Conservation (phyloP, 2,329 filamentous ascomycete species). For the Onygena corvina region DNA sequence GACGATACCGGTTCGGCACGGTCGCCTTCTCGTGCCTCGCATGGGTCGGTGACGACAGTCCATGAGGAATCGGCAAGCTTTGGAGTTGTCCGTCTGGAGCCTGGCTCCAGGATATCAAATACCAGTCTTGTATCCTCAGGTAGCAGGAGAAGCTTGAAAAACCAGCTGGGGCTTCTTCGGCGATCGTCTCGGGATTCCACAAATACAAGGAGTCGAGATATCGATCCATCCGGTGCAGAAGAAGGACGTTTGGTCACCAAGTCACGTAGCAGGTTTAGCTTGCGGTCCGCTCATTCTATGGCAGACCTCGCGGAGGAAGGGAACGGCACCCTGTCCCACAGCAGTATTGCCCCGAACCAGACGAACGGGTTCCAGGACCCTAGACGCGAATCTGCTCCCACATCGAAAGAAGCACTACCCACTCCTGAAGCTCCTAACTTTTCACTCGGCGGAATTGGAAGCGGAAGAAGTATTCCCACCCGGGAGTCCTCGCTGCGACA, state of each 20-base stretch:
- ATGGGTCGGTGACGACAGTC: constrained; percentile 24
- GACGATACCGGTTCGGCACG: constrained; percentile 29
- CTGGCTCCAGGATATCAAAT: constrained; percentile 28
- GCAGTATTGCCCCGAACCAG: background rate
- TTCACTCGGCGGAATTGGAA: constrained; percentile 29
- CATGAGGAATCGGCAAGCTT: constrained; percentile 27
- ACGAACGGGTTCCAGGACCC: constrained; percentile 3
- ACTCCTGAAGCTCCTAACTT: constrained; percentile 21
- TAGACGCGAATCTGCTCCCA: constrained; percentile 18
- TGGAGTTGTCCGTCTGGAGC: constrained; percentile 32
- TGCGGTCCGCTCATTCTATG: constrained; percentile 34
- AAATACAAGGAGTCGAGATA: constrained; percentile 24
- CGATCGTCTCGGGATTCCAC: constrained; percentile 29
- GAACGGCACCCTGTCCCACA: background rate
- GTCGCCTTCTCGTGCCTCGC: constrained; percentile 29
- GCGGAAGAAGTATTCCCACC: constrained; percentile 48
- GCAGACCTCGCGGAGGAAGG: constrained; percentile 32
- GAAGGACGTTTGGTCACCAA: constrained; percentile 25
- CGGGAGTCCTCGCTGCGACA: constrained; percentile 57
- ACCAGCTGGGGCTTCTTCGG: constrained; percentile 25
- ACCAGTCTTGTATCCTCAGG: constrained; percentile 32
- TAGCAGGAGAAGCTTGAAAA: constrained; percentile 30
- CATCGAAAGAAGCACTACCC: constrained; percentile 27
- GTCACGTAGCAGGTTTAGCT: constrained; percentile 28
- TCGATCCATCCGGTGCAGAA: constrained; percentile 23